Evolutionary conservation across 768 basidiomycete species (phyloP), one percentile per base, ranked within the genome.

Genomic region (Artomyces pyxidatus): DNA sequence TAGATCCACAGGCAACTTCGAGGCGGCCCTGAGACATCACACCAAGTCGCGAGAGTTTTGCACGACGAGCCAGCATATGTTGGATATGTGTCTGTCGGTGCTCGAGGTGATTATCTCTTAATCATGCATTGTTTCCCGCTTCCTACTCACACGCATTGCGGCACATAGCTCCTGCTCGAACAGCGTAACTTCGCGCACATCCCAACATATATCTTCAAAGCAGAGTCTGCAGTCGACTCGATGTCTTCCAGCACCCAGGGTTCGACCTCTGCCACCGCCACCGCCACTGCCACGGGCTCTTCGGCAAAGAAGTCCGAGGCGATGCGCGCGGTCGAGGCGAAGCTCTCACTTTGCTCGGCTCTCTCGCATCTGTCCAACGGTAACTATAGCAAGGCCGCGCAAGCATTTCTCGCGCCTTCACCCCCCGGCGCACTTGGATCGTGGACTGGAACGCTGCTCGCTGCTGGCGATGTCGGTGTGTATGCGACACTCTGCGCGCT

Each of bases 31-130:
- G 56, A 85, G 87, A 59, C 81, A 90, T 58, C 86, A 84, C 66
- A 85, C 86, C n/a, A 92, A 93, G 60, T 87, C 85, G 11, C 81
- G 94, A 50, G 95, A 98, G 62, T 96, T 81, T 67, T 93, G 92
- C 63, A 84, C 90, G 12, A 89, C 90, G 9, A 84, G 84, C 48
- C 82, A 87, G 57, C 93, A 97, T 56, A 81, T 95, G n/a, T 75
- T 97, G 3, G 95, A 97, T 48, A 90, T 93, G 82, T 92, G 87
- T 65, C 68, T 90, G 40, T 83, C 84, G 3, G 79, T 89, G 14
- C 71, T 90, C 2, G 88, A 90, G 75, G 88, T 86, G 57, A 7
- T 65, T 57, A 23, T 25, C 19, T 42, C 40, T 37, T 10, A 14
- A 9, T n/a, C n/a, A n/a, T n/a, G 7, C n/a, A 16, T 22, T 45